phyloP scores from a whole-genome alignment of 108 stramenopile species.

The Aurantiochytrium sp. region DNA sequence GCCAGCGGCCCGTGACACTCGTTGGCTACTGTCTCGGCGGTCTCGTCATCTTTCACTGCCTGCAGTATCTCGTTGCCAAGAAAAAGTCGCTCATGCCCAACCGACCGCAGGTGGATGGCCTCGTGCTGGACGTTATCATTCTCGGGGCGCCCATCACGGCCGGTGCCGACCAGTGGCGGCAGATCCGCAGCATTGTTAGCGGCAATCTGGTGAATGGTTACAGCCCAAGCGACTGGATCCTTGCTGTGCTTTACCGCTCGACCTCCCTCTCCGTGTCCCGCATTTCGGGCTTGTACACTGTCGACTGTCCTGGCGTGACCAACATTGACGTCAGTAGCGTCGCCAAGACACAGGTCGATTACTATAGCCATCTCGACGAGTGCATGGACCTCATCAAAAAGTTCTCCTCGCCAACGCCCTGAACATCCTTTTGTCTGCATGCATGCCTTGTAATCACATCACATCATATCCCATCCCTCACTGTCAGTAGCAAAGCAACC shows the following conservation, averaged over 20 bases:
- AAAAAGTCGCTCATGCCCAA: background rate
- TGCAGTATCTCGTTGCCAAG: slow-evolving; percentile 68
- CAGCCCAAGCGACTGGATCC: slow-evolving; percentile 73
- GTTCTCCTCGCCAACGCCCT: background rate
- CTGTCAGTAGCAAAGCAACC: too few relatives aligned
- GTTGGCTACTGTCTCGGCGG: slow-evolving; percentile 91
- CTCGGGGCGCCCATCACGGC: slow-evolving; percentile 20
- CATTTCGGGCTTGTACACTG: background rate
- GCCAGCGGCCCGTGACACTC: slow-evolving; percentile 79
- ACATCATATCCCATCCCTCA: too few relatives aligned
- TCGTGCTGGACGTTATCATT: slow-evolving; percentile 13
- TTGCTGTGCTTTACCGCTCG: slow-evolving; percentile 75
- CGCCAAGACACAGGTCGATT: background rate
- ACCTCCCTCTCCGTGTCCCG: slow-evolving; percentile 16
- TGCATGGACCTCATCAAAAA: background rate
- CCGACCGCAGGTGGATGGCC: background rate
- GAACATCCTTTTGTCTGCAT: too few relatives aligned
- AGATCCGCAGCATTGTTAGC: slow-evolving; percentile 69
- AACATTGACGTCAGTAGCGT: background rate
- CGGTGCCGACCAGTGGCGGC: slow-evolving; percentile 50
- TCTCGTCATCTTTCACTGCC: slow-evolving; percentile 76
- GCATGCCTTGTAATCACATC: too few relatives aligned
- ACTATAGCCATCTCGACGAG: background rate
- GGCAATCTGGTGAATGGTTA: slow-evolving; percentile 89
- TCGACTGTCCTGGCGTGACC: background rate